Conservation (phyloP, 2,329 filamentous ascomycete genomes). For the Botrytis cinerea region DNA sequence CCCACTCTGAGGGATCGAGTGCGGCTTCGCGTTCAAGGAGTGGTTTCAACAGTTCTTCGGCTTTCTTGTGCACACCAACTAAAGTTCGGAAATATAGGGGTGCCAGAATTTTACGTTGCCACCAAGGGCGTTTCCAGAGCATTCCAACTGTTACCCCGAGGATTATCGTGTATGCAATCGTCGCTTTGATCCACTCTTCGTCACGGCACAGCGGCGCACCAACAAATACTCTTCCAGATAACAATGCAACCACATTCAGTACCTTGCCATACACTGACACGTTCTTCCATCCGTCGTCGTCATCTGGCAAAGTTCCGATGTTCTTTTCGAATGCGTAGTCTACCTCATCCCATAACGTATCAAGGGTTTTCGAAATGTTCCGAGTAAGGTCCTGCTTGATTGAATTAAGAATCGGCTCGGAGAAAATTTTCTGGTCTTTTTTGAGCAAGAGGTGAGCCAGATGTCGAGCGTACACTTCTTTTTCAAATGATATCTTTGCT, state of each 20-base stretch:
- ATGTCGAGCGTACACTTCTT: conserved; percentile 16
- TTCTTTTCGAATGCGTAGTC: conserved; percentile 31
- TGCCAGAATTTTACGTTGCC: conserved; percentile 12
- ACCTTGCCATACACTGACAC: conserved; percentile 40
- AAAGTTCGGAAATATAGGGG: conserved; percentile 16
- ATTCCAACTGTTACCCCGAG: neutral
- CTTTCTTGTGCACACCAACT: neutral
- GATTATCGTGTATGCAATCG: conserved; percentile 30
- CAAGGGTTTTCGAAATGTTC: conserved; percentile 31
- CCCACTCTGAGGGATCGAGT: neutral
- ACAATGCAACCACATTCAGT: conserved; percentile 44
- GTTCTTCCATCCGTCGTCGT: conserved; percentile 38
- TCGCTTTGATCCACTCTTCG: conserved; percentile 35
- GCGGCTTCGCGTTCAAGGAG: neutral
- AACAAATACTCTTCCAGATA: conserved; percentile 43
- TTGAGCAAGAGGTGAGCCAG: conserved; percentile 10
- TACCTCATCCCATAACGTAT: conserved; percentile 35
- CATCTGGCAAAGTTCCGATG: conserved; percentile 34
- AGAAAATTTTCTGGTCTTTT: conserved; percentile 5
- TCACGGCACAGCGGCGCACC: conserved; percentile 34
- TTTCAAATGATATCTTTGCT: conserved; percentile 16
- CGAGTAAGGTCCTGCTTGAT: conserved; percentile 36
- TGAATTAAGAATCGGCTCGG: conserved; percentile 22
- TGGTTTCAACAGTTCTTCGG: conserved; percentile 1
- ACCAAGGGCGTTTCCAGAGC: conserved; percentile 16